phyloP scores from a whole-genome alignment of 176 grass and related monocot species.

The Secale cereale region DNA sequence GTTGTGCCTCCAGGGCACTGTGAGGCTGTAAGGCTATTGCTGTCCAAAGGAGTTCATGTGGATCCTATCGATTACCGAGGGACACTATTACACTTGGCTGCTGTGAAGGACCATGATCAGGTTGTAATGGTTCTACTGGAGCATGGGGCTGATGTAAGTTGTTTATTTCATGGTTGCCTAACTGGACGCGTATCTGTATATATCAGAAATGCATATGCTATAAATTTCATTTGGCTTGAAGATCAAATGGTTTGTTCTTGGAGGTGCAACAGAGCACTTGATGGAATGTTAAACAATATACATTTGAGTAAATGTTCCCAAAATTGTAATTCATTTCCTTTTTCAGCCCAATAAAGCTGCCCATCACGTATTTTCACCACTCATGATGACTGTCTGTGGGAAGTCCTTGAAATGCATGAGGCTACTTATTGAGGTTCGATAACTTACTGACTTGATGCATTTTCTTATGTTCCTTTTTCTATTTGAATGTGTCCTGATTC shows the following conservation, averaged over 20 bases:
- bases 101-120: not conserved
- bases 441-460: not conserved
- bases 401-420: conserved; percentile 18
- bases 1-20: conserved; percentile 7
- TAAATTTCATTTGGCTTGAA: not conserved
- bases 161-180: not conserved
- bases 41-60: conserved; percentile 33
- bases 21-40: conserved; percentile 8
- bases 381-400: not conserved
- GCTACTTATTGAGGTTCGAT: conserved; percentile 21
- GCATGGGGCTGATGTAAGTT: conserved; percentile 39
- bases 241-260: not conserved
- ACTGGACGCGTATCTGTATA: not conserved
- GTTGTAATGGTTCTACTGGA: conserved; percentile 37
- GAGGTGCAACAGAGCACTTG: not conserved
- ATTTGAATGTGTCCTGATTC: not conserved
- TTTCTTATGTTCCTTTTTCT: not conserved
- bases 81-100: conserved; percentile 35
- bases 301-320: not conserved
- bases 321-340: not conserved
- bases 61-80: conserved; percentile 5
- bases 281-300: not conserved
- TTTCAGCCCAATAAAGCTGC: conserved; percentile 18
- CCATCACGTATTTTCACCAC: conserved; percentile 7
- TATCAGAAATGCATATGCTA: not conserved